phyloP scores from a whole-genome alignment of 2,329 filamentous ascomycete genomes.

The Thielaviopsis populi region DNA sequence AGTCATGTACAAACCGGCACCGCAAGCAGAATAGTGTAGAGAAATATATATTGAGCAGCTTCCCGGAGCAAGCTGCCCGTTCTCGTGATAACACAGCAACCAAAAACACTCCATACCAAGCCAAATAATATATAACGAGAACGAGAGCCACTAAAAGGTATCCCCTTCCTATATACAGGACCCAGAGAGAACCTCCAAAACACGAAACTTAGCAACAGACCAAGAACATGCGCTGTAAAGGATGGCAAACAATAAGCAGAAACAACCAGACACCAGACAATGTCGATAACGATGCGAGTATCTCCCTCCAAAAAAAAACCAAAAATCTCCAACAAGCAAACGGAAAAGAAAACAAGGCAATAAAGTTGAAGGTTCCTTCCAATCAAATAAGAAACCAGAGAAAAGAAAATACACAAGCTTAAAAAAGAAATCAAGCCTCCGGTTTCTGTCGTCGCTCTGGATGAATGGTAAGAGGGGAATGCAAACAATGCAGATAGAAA shows the following conservation, averaged over 20 bases:
- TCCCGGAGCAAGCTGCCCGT: too few relatives aligned
- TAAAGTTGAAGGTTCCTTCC: not conserved
- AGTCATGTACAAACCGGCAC: too few relatives aligned
- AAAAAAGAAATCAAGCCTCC: not conserved
- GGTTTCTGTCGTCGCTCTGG: not conserved
- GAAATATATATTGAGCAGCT: not conserved
- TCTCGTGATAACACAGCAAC: not conserved
- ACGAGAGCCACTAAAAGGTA: not conserved
- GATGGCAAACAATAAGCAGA: not conserved
- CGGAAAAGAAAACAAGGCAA: constrained; percentile 1
- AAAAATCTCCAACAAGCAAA: not conserved
- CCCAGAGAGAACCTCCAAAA: not conserved
- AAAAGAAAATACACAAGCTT: not conserved
- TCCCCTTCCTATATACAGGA: not conserved
- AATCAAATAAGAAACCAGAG: not conserved
- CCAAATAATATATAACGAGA: not conserved
- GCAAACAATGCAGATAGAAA: constrained; percentile 1
- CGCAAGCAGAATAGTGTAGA: too few relatives aligned
- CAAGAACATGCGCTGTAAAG: not conserved
- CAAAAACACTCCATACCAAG: not conserved
- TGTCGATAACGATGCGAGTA: not conserved
- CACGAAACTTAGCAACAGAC: not conserved
- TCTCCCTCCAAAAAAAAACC: not conserved
- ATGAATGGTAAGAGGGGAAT: not conserved
- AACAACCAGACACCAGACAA: not conserved